Evolutionary conservation across 2,329 filamentous ascomycete genomes (phyloP).

Genomic region (Verticillium isaacii): DNA sequence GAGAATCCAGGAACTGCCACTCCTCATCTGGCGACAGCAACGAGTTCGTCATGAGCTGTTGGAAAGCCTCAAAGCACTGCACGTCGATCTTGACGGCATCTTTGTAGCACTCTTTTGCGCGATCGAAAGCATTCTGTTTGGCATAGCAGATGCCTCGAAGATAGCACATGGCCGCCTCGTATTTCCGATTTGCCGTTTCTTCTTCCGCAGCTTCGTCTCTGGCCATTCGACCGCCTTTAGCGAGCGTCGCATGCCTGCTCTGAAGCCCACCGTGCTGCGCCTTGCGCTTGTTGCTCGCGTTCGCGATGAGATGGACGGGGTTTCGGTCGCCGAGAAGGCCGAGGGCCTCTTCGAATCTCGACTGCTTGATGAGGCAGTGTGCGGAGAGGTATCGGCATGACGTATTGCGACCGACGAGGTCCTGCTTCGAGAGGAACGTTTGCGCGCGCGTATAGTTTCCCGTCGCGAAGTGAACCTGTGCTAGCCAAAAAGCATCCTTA

Average conservation of each 20-base stretch:
- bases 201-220: slow-evolving; percentile 48
- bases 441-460: slow-evolving; percentile 93
- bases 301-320: slow-evolving; percentile 73
- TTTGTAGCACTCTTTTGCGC: slow-evolving; percentile 97
- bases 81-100: slow-evolving; percentile 95
- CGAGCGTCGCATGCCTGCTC: slow-evolving; percentile 27
- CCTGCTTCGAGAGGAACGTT: slow-evolving; percentile 76
- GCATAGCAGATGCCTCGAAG: slow-evolving; percentile 89
- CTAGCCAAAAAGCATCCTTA: slow-evolving; percentile 92
- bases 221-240: slow-evolving; percentile 8
- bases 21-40: slow-evolving; percentile 87
- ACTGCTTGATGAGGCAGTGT: slow-evolving; percentile 91
- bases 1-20: slow-evolving; percentile 79
- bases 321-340: slow-evolving; percentile 85
- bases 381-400: slow-evolving; percentile 90
- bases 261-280: slow-evolving; percentile 55
- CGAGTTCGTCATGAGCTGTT: slow-evolving; percentile 95
- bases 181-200: slow-evolving; percentile 70
- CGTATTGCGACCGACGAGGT: slow-evolving; percentile 74
- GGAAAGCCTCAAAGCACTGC: slow-evolving; percentile 96
- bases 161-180: slow-evolving; percentile 97
- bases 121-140: slow-evolving; percentile 95
- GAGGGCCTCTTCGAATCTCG: slow-evolving; percentile 84
- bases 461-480: slow-evolving; percentile 95
- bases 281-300: slow-evolving; percentile 61